Base-by-base conservation (phyloP, 2,329 filamentous ascomycete species). In the Lachnellula subtilissima region DNA sequence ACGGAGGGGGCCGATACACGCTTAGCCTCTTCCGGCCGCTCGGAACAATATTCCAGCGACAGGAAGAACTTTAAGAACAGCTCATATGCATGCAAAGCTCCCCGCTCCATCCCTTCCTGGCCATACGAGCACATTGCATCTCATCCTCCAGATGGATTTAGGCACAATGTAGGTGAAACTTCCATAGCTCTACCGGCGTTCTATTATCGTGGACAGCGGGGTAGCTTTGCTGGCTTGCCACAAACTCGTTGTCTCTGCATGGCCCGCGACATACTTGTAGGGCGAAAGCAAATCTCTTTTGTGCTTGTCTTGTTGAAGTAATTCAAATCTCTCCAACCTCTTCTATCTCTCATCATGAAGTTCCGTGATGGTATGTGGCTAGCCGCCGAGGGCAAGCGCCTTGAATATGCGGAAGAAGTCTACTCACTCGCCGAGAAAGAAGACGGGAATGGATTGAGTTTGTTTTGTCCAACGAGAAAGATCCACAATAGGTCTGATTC, bases 361-460 rank as follows among this genome's bases (percentile, higher is more conserved):
- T 83, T 84, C 64, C 79, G 81, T 61, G 81, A 84, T 78, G 80
- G 80, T 72, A 85, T 87, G 84, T 88, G 85, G 85, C 74, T 87
- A 49, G 76, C 79, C 43, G 82, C 80, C 55, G 79, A 84, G 69
- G 80, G 78, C 58, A 78, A 84, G 67, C 75, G 76, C 50, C 76
- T 84, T 25, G 82, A 86, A 65, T 87, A 87, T 63, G 85, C 84
- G 36, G 84, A 87, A 70, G 83, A 87, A 58, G 74, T 87, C 15
- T 79, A 83, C 65, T 75, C 77, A 8, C 72, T 80, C 51, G 76
- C 74, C 4, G 57, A 65, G 45, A 51, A 56, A 17, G 69, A 76
- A 49, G 77, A 74, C 51, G 74, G 74, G 5, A 78, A 76, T 59
- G 77, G 76, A 6, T 54, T 84, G 48, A 78, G 74, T 23, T 73